Evolutionary conservation across 352 stramenopile species (phyloP), one percentile per base, ranked within the genome.

Genomic region (Globisporangium emineosum): DNA sequence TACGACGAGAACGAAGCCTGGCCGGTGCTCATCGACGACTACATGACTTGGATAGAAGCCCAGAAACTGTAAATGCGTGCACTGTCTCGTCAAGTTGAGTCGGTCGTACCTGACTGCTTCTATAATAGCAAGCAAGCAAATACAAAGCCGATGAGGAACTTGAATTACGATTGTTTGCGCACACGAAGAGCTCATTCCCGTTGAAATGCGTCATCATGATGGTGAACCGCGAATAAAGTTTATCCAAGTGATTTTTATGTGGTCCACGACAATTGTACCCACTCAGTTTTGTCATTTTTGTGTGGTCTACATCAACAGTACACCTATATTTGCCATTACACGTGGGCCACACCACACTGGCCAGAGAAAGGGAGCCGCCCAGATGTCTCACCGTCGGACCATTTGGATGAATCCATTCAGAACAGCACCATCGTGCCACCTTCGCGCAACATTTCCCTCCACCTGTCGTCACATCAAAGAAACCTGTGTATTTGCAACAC

Each of bases 1-100:
- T 96, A 94, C 79, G 84, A 96, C 71, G 88, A 94, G 72, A 96
- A 93, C 70, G 88, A 94, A 64, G 88, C 88, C 13, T 96, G 88
- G 88, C 88, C 88, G 30, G 88, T 96, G 68, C 81, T 96, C 55
- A 94, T 96, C 59, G 88, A 96, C 70, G 88, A 96, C 71, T 96
- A 86, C 71, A 94, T 96, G 85, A 70, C 70, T 40, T 93, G 86
- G 81, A 87, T 93, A 87, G 78, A 90, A 60, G 76, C 64, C 25
- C 80, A 80, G 60, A 90, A 90, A 68, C 72, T 86, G 67, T 63
- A 53, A 42, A 15, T 29, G 19, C 33, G 60, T 35, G 2, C 4
- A n/a, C 21, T 47, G n/a, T n/a, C n/a, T n/a, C 40, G 40, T 23
- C 15, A 45, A 7, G 40, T 2, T 32, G 2, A 5, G 29, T 32